Evolutionary conservation across 2,329 filamentous ascomycete species (phyloP).

Genomic region (Boeremia lycopersici): DNA sequence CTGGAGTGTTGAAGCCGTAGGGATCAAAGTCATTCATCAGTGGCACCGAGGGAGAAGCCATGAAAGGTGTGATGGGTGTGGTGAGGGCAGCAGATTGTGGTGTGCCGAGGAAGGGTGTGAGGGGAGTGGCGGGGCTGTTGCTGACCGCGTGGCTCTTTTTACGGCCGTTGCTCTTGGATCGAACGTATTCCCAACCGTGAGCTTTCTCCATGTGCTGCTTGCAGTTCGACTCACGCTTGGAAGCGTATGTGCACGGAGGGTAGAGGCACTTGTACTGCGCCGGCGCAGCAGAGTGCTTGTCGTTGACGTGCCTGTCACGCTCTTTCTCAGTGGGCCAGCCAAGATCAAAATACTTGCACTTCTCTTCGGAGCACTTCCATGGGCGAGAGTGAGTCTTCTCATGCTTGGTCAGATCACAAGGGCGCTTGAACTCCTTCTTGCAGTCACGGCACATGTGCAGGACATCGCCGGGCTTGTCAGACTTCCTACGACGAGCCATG

Average conservation of each 20-base stretch:
- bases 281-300: conserved; percentile 86
- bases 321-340: conserved; percentile 99
- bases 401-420: conserved; percentile 97
- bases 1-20: conserved; percentile 43
- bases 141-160: conserved; percentile 40
- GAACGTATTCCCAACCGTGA: conserved; percentile 87
- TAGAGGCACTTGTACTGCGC: conserved; percentile 83
- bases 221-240: conserved; percentile 94
- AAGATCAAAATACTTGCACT: conserved; percentile 87
- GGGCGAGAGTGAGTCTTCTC: conserved; percentile 97
- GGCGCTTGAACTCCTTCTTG: conserved; percentile 87
- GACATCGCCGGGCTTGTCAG: conserved; percentile 82
- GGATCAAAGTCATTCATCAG: conserved; percentile 42
- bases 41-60: conserved; percentile 50
- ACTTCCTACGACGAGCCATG: conserved; percentile 96
- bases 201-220: conserved; percentile 99
- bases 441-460: conserved; percentile 83
- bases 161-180: conserved; percentile 84
- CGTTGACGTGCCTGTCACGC: conserved; percentile 92
- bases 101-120: conserved; percentile 46
- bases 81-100: conserved; percentile 42
- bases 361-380: conserved; percentile 84
- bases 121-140: conserved; percentile 38
- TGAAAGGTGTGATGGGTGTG: conserved; percentile 48
- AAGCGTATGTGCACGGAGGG: conserved; percentile 86